Conservation (phyloP, 192 early-diverging fungal species). For the Thoreauomyces humboldtii region DNA sequence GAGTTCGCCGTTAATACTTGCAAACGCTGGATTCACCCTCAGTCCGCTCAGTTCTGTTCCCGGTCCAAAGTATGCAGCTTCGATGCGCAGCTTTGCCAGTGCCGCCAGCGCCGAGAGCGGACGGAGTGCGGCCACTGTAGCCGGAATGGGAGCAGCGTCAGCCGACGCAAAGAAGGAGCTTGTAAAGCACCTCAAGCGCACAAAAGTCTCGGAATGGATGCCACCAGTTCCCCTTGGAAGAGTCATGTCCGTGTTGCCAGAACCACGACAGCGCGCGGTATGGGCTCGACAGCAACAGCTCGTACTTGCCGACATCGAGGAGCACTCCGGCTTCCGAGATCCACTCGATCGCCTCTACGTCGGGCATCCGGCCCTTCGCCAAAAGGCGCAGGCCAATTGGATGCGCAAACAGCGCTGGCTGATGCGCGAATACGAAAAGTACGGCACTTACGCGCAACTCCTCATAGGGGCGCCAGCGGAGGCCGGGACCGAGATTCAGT, state of each 20-base stretch:
- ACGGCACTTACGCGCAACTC: conserved; percentile 35
- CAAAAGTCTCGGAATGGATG: conserved; percentile 41
- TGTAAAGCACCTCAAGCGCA: conserved; percentile 13
- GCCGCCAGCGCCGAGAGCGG: conserved; percentile 10
- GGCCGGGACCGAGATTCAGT: no score
- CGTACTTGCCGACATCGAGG: conserved; percentile 38
- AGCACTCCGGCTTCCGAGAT: conserved; percentile 36
- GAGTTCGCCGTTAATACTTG: background rate
- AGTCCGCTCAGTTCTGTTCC: no score
- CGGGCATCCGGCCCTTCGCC: conserved; percentile 18
- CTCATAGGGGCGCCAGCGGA: conserved; percentile 5
- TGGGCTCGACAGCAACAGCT: conserved; percentile 36
- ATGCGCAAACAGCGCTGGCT: conserved; percentile 40
- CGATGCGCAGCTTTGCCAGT: conserved; percentile 21
- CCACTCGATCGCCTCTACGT: conserved; percentile 36
- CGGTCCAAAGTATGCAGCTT: conserved; percentile 12
- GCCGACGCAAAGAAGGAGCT: conserved; percentile 9
- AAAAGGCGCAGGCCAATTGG: conserved; percentile 49
- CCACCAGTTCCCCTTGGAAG: conserved; percentile 25
- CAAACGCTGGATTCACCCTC: no score
- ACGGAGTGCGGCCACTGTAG: conserved; percentile 13
- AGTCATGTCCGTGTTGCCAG: conserved; percentile 31
- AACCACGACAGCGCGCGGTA: conserved; percentile 35
- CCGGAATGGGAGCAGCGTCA: background rate
- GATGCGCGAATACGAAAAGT: conserved; percentile 43